A percentile compares a stretch with the other conserved stretches of the same genome.
Conservation (phyloP, 768 basidiomycete genomes). For the Lentinula aciculospora region DNA sequence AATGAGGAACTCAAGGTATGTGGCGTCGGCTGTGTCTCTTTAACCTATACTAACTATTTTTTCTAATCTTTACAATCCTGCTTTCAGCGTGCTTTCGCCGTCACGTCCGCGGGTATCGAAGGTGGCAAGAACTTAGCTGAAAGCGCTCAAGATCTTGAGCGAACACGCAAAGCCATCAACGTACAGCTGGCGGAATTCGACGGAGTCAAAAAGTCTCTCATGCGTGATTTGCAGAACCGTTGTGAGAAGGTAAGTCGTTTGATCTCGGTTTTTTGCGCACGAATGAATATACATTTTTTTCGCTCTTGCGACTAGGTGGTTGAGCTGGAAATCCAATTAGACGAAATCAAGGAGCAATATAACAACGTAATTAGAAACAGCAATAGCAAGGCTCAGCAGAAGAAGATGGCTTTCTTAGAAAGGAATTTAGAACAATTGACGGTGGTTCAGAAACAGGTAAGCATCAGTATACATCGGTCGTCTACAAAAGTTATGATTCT, state of each 20-base stretch:
- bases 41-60: constrained; percentile 2
- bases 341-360: constrained; percentile 98
- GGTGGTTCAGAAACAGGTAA: constrained; percentile 92
- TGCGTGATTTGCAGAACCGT: constrained; percentile 98
- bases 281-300: not conserved
- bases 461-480: constrained; percentile 12
- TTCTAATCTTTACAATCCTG: constrained; percentile 7
- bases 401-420: constrained; percentile 98
- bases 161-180: constrained; percentile 93
- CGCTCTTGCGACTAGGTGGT: constrained; percentile 75
- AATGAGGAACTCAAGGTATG: constrained; percentile 97
- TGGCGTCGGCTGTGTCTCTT: not conserved
- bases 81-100: constrained; percentile 87
- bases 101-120: constrained; percentile 94
- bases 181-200: constrained; percentile 99
- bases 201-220: constrained; percentile 95
- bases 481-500: not conserved
- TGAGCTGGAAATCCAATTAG: constrained; percentile 96
- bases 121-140: constrained; percentile 96
- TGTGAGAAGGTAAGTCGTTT: constrained; percentile 82
- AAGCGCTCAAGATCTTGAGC: constrained; percentile 94
- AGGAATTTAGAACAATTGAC: constrained; percentile 95
- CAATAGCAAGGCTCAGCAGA: constrained; percentile 97
- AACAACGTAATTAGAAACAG: constrained; percentile 97
- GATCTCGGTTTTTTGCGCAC: constrained; percentile 10